Percentiles rank a stretch among this genome's conserved stretches.
These are phyloP conservation scores for Entomortierella chlamydospora DNA, from an alignment of 192 early-diverging fungal species.

Conservation along the genomic window DNA sequence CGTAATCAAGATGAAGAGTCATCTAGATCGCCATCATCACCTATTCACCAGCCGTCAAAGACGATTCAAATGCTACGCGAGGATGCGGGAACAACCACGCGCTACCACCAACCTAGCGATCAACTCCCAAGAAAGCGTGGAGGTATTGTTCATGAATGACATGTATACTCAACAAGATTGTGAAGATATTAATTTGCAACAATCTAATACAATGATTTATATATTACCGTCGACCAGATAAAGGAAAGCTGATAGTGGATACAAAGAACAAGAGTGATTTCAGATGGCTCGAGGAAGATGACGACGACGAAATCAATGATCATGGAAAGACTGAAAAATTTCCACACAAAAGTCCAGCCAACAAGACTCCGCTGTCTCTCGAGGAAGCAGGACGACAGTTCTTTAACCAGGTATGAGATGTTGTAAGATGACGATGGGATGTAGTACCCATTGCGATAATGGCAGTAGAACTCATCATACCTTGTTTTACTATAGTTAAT, in stretches of 20 bases:
- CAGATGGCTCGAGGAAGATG: slow-evolving; percentile 37
- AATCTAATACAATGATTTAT: background rate
- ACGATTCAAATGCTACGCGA: slow-evolving; percentile 40
- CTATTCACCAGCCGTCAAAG: slow-evolving; percentile 20
- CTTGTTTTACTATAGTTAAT: background rate
- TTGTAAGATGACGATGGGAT: background rate
- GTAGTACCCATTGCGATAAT: background rate
- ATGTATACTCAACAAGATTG: background rate
- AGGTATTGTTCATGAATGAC: background rate
- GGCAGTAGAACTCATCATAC: too few species aligned
- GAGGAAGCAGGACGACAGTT: slow-evolving; percentile 32
- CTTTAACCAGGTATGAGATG: slow-evolving; percentile 24
- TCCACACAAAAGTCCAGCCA: slow-evolving; percentile 1
- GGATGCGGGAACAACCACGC: background rate
- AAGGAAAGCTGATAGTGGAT: background rate
- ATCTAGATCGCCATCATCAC: slow-evolving; percentile 40
- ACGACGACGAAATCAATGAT: slow-evolving; percentile 4
- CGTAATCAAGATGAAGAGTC: slow-evolving; percentile 2
- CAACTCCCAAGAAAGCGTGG: background rate
- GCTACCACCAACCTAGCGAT: background rate
- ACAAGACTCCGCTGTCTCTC: slow-evolving; percentile 17
- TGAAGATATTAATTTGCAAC: background rate
- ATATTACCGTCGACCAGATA: background rate
- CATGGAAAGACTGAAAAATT: background rate
- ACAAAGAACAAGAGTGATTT: slow-evolving; percentile 19